Conservation (phyloP, 225 moss, liverwort and hornwort genomes). For the Pleurozium schreberi region DNA sequence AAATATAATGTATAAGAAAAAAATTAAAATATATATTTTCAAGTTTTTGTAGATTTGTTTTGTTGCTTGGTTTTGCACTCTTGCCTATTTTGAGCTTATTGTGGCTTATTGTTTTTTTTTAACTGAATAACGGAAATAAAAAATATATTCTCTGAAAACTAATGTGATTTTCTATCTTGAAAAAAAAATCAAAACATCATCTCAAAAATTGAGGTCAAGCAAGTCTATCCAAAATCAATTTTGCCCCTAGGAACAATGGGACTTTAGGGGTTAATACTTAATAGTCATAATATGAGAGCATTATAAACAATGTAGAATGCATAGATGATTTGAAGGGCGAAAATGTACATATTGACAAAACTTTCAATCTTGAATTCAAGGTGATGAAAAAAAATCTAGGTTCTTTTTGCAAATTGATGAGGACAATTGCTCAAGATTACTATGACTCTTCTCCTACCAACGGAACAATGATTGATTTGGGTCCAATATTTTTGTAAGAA, state of each 20-base stretch:
- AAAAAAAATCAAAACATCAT: rapidly evolving
- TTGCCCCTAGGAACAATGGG: rapidly evolving
- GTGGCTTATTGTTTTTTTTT: background rate
- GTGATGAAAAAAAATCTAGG: background rate
- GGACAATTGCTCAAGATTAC: background rate
- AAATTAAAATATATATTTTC: background rate
- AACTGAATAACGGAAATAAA: background rate
- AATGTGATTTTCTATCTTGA: background rate
- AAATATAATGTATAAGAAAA: background rate
- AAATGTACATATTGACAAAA: background rate
- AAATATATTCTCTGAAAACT: rapidly evolving
- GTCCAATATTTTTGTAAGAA: rapidly evolving
- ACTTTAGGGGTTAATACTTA: background rate
- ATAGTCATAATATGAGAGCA: background rate
- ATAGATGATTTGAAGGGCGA: background rate
- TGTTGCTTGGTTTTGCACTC: rapidly evolving
- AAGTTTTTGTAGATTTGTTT: background rate
- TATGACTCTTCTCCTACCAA: rapidly evolving
- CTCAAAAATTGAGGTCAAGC: background rate
- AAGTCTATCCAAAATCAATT: background rate
- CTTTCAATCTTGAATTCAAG: background rate
- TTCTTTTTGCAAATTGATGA: background rate
- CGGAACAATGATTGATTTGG: background rate
- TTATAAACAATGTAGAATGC: background rate
- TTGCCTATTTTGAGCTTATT: background rate